Evolutionary conservation across 495 filamentous ascomycete species (phyloP), one percentile per base, ranked within the genome.

Genomic region (Penicillium antarcticum): DNA sequence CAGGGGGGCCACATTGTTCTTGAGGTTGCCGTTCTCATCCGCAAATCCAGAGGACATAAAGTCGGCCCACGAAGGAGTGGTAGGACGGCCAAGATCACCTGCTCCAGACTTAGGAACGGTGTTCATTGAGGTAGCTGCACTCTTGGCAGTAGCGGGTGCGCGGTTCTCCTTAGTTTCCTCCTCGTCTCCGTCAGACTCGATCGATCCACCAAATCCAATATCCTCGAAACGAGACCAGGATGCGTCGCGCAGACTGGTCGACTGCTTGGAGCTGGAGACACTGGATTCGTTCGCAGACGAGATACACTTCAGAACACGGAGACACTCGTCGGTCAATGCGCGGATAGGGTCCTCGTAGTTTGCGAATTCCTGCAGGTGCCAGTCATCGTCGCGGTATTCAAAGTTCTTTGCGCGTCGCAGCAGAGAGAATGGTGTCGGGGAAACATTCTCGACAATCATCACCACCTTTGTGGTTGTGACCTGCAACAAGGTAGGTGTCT

Each of bases 181-280:
- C 8, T 65, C 62, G n/a, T 86, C 84, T 32, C 81, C 70, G 11
- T 86, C 82, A 8, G 84, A 78, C 32, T 88, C 87, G n/a, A 90
- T 76, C 0, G 87, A 63, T 46, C 83, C 87, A 7, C 88, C 82
- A 54, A 98, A 98, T 3, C 94, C 94, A 58, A 96, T 81, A 67
- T 97, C 94, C 63, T 97, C 89, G 60, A 98, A 98, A 42, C 89
- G 82, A 26, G 94, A 97, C 94, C 94, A 98, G 5, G 90, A 91
- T 21, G 91, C 87, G 70, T 96, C 92, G 18, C 80, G 81, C 42
- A 90, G 71, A 56, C 84, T 83, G 12, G 86, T 84, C 2, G 87
- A 82, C 48, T 80, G 74, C 65, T 89, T 87, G 14, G 80, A 77
- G 56, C 76, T 85, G 4, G 84, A 80, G 21, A 83, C 78, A 42